A percentile compares a stretch with the other conserved stretches of the same genome.
phyloP scores from a whole-genome alignment of 2,329 filamentous ascomycete genomes.

The Hymenoscyphus scutula region DNA sequence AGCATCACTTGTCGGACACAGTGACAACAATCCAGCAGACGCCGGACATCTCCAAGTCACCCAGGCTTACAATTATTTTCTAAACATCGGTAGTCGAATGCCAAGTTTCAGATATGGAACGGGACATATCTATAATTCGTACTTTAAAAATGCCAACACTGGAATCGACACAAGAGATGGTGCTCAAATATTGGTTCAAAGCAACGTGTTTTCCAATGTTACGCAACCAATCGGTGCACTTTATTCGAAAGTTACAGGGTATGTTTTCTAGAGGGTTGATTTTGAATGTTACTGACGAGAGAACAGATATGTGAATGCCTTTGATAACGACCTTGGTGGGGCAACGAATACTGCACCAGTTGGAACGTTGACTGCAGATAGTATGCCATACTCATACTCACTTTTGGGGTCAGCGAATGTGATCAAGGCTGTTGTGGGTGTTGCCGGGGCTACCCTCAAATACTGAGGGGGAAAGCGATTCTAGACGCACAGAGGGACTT shows the following conservation, averaged over 20 bases:
- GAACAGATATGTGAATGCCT: constrained; percentile 44
- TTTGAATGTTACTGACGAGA: constrained; percentile 18
- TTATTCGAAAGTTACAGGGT: constrained; percentile 23
- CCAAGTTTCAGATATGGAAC: constrained; percentile 66
- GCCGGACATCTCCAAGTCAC: constrained; percentile 32
- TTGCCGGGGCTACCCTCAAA: constrained; percentile 37
- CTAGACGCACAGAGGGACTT: too few species aligned
- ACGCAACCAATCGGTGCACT: constrained; percentile 38
- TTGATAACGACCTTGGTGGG: constrained; percentile 48
- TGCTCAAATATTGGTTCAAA: constrained; percentile 59
- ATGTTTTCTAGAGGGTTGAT: constrained; percentile 37
- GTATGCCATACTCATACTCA: constrained; percentile 52
- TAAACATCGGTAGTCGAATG: constrained; percentile 31
- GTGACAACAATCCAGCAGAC: constrained; percentile 30
- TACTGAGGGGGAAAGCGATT: constrained; percentile 29
- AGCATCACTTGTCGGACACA: constrained; percentile 33
- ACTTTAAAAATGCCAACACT: constrained; percentile 45
- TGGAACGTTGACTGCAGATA: constrained; percentile 45
- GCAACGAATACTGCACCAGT: constrained; percentile 47
- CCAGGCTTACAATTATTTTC: constrained; percentile 29
- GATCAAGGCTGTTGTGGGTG: constrained; percentile 38
- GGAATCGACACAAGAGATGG: constrained; percentile 57
- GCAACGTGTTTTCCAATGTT: constrained; percentile 46
- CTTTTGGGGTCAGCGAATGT: constrained; percentile 50
- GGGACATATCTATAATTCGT: constrained; percentile 58